These are phyloP conservation scores for Xylariaceae sp. DNA, from an alignment of 2,329 filamentous ascomycete genomes.

Conservation along the genomic window DNA sequence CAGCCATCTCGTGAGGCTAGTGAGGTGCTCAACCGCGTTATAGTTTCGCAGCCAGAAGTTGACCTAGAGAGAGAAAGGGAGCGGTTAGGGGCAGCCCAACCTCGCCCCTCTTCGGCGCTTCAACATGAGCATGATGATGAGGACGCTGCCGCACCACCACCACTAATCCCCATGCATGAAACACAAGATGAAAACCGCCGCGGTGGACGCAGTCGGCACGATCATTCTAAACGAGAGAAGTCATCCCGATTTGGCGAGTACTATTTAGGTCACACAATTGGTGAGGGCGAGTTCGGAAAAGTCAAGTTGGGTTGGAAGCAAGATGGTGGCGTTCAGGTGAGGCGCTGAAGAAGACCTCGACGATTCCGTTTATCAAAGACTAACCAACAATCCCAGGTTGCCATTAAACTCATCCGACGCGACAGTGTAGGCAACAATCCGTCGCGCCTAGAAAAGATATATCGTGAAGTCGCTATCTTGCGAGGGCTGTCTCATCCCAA, in stretches of 20 bases:
- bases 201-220: constrained; percentile 52
- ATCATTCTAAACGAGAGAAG: constrained; percentile 59
- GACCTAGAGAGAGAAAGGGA: constrained; percentile 68
- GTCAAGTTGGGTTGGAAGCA: constrained; percentile 98
- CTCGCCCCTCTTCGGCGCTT: constrained; percentile 31
- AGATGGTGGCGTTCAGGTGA: constrained; percentile 78
- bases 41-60: constrained; percentile 69
- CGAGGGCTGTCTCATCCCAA: constrained; percentile 87
- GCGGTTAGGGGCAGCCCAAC: constrained; percentile 57
- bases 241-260: constrained; percentile 92
- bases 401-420: constrained; percentile 90
- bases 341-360: constrained; percentile 12
- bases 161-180: constrained; percentile 40
- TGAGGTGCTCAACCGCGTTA: constrained; percentile 69
- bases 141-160: constrained; percentile 38
- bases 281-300: constrained; percentile 97
- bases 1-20: constrained; percentile 68
- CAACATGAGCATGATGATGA: constrained; percentile 29
- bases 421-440: constrained; percentile 86
- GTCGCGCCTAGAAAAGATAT: constrained; percentile 87
- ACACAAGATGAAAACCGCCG: constrained; percentile 43
- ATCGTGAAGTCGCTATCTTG: constrained; percentile 91
- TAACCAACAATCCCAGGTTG: constrained; percentile 54
- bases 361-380: not conserved
- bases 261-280: constrained; percentile 89